Conservation (phyloP, 805 yeast genomes). For the Kodamaea kakaduensis region DNA sequence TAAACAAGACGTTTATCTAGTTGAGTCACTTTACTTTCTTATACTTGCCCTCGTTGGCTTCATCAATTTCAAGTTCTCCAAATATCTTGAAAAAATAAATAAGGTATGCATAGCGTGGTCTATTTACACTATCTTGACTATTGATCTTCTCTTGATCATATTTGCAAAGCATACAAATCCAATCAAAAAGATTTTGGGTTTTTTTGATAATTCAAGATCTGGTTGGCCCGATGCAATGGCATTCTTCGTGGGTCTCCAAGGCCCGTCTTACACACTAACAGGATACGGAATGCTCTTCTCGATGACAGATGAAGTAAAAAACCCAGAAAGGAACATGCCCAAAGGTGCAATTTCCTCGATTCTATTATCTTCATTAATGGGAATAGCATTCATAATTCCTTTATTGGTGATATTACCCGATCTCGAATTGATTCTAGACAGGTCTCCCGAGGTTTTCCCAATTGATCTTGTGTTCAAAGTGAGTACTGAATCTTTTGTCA, state of each 20-base stretch:
- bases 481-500: slow-evolving; percentile 63
- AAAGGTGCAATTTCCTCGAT: slow-evolving; percentile 68
- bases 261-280: slow-evolving; percentile 73
- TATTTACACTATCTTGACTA: slow-evolving; percentile 61
- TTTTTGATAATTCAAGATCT: slow-evolving; percentile 66
- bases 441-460: slow-evolving; percentile 65
- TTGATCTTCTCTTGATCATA: slow-evolving; percentile 58
- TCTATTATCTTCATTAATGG: slow-evolving; percentile 60
- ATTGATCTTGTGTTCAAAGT: slow-evolving; percentile 71
- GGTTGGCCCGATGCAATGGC: slow-evolving; percentile 75
- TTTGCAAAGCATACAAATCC: slow-evolving; percentile 59
- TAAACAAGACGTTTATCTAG: slow-evolving; percentile 51
- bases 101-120: slow-evolving; percentile 74
- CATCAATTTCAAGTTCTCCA: slow-evolving; percentile 58
- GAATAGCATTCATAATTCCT: slow-evolving; percentile 69
- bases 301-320: slow-evolving; percentile 75
- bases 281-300: slow-evolving; percentile 83
- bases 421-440: slow-evolving; percentile 49
- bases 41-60: slow-evolving; percentile 59
- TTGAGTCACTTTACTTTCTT: slow-evolving; percentile 52
- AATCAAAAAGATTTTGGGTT: slow-evolving; percentile 54
- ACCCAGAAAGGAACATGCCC: slow-evolving; percentile 72
- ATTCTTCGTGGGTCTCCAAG: slow-evolving; percentile 72
- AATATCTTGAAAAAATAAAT: slow-evolving; percentile 59
- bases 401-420: slow-evolving; percentile 71